A percentile compares a stretch with the other conserved stretches of the same genome.
phyloP scores from a whole-genome alignment of 495 filamentous ascomycete genomes.

The Lepidopterella palustris region DNA sequence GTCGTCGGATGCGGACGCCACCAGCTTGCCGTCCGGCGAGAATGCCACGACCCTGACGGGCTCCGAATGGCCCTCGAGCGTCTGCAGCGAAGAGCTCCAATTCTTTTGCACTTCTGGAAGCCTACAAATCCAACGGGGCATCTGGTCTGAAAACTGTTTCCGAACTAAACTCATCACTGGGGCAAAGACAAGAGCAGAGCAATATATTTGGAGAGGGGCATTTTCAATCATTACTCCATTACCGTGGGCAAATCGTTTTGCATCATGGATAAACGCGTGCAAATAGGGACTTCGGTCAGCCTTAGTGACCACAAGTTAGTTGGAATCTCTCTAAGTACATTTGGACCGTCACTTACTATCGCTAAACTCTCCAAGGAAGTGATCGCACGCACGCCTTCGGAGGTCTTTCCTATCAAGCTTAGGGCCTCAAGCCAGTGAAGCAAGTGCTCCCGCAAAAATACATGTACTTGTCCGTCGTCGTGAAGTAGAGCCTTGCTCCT shows the following conservation, averaged over 20 bases:
- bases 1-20: no score
- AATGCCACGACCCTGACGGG: neutral
- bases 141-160: neutral
- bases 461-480: conserved; percentile 25
- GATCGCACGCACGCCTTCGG: conserved; percentile 15
- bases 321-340: no score
- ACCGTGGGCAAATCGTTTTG: no score
- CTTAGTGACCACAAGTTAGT: no score
- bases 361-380: neutral
- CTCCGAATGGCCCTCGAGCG: neutral
- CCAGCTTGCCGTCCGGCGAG: neutral
- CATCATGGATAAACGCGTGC: no score
- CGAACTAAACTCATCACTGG: no score
- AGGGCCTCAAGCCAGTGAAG: conserved; percentile 43
- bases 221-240: no score
- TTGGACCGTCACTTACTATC: no score
- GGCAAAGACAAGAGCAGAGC: no score
- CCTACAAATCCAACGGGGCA: neutral
- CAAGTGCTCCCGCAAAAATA: conserved; percentile 40
- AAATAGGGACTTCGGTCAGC: no score
- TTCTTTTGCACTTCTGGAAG: neutral
- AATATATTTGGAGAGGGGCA: no score
- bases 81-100: neutral
- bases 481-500: neutral
- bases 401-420: conserved; percentile 28